A percentile compares a stretch with the other conserved stretches of the same genome.
phyloP scores from a whole-genome alignment of 345 rosid genomes.

The Eutrema yunnanense region DNA sequence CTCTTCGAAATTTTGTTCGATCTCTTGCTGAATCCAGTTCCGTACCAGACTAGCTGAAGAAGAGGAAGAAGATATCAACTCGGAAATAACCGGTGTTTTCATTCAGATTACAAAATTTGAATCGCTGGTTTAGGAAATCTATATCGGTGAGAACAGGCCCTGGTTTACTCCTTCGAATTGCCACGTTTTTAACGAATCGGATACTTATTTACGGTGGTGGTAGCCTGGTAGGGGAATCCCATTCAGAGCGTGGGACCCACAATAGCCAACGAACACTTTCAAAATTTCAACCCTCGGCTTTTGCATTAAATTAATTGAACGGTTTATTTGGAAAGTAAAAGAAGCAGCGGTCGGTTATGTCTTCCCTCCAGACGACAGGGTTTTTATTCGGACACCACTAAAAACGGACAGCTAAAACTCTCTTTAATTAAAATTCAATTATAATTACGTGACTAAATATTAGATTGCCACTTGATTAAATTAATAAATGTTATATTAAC shows the following conservation, averaged over 20 bases:
- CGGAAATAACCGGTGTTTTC: neutral
- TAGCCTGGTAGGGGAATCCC: constrained; percentile 24
- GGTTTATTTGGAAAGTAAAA: constrained; percentile 31
- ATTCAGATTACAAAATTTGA: too few relatives aligned
- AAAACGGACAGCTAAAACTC: constrained; percentile 31
- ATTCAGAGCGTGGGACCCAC: constrained; percentile 1
- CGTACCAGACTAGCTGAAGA: neutral
- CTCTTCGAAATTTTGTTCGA: neutral
- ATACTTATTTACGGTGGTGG: constrained; percentile 20
- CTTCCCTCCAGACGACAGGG: constrained; percentile 31
- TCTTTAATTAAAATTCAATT: neutral
- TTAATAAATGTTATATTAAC: neutral
- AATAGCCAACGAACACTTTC: constrained; percentile 3
- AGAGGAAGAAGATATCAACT: neutral
- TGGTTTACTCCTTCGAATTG: neutral
- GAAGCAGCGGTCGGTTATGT: constrained; percentile 36
- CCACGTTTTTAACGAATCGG: constrained; percentile 12
- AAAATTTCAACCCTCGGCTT: constrained; percentile 12
- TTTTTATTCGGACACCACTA: constrained; percentile 37
- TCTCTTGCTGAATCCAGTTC: neutral
- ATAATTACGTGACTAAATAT: constrained; percentile 20
- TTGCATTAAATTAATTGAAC: constrained; percentile 14
- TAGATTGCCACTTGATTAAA: constrained; percentile 19
- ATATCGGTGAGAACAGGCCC: neutral
- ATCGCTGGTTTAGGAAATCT: neutral